Evolutionary conservation across 2,329 filamentous ascomycete species (phyloP).

Genomic region (Hymenoscyphus repandus): DNA sequence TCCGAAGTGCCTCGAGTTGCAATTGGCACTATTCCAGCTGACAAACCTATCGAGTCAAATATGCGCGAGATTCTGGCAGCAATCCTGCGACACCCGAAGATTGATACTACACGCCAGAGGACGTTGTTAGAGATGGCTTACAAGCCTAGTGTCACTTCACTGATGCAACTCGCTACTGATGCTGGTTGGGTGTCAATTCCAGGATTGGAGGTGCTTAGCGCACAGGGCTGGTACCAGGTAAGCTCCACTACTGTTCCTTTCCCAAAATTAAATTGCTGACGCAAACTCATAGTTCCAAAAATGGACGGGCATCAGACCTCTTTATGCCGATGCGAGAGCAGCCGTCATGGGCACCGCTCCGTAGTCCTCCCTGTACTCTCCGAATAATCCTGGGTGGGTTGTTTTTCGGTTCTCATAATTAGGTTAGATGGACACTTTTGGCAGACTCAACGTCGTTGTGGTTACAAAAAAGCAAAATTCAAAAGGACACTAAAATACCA

Average conservation of each 20-base stretch:
- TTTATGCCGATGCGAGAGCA: constrained; percentile 64
- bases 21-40: constrained; percentile 86
- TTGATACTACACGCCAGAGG: constrained; percentile 34
- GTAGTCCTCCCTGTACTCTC: not conserved
- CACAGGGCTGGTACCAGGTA: constrained; percentile 86
- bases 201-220: constrained; percentile 82
- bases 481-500: no score
- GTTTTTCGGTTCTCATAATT: no score
- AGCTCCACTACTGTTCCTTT: constrained; percentile 23
- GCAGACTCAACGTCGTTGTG: no score
- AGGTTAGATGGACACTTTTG: no score
- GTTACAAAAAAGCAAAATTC: no score
- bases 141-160: constrained; percentile 73
- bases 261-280: constrained; percentile 6
- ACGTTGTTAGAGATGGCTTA: constrained; percentile 95
- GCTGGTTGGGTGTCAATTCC: constrained; percentile 79
- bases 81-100: constrained; percentile 40
- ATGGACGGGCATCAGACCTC: constrained; percentile 76
- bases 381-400: no score
- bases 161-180: constrained; percentile 78
- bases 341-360: constrained; percentile 41
- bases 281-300: constrained; percentile 58
- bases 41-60: constrained; percentile 69
- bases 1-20: constrained; percentile 60
- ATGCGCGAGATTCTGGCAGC: constrained; percentile 61